Base-by-base conservation (phyloP, 2,329 filamentous ascomycete species). In the Penicillium sp. region DNA sequence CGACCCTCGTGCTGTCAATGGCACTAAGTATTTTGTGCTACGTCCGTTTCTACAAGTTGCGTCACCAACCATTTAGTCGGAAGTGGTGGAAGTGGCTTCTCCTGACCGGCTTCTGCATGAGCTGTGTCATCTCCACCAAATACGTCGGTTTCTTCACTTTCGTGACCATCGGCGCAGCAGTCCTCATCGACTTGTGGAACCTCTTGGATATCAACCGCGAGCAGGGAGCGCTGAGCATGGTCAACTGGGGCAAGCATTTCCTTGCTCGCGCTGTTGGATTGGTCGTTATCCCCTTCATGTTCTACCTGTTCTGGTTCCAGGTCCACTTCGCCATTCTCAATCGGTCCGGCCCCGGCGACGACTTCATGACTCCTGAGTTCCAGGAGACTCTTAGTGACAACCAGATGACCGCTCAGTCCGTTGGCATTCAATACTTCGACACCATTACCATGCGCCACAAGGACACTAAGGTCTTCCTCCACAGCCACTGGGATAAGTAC, bases 41-140 rank as follows among this genome's bases (percentile, higher is more conserved):
- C 77, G 89, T 99, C 77, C 91, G 92, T 67, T 99, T 97, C 79
- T 97, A 97, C 82, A 99, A 97, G 83, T 81, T 93, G 65, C 86
- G 94, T 66, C 92, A 97, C 68, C 83, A 87, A 63, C 84, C 94
- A 3, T 99, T 99, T 74, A 86, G 89, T 59, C 86, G 92, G 60
- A 97, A 99, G 79, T 99, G 94, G 94, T 99, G 94, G 94, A 99
- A 99, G 78, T 99, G 94, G 94, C 84, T 99, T 58, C 86, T 99
- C 61, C 78, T 97, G 68, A 99, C 94, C 8, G 94, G 94, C 59
- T 93, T 99, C 73, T 88, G 88, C 59, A 84, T 99, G 72, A 97
- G 92, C 72, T 97, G 93, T 74, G 94, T 97, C 72, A 97, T 99
- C 69, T 97, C 94, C 54, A 96, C 91, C 74, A 99, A 99, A 81